Evolutionary conservation across 2,329 filamentous ascomycete species (phyloP).

Genomic region (Pyrenophora tritici-repentis): DNA sequence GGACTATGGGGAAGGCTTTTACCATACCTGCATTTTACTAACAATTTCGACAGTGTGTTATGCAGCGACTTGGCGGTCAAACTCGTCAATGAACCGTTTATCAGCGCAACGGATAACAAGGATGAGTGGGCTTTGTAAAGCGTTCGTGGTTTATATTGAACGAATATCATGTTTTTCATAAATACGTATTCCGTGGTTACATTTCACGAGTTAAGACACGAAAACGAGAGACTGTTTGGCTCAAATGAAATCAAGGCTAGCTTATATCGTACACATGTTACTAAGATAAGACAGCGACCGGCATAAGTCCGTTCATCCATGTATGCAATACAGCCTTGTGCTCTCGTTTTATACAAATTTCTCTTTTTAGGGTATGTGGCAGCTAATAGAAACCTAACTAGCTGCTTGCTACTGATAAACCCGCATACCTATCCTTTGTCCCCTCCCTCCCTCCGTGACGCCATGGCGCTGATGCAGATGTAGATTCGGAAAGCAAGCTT

Average conservation of each 20-base stretch:
- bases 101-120: slow-evolving; percentile 71
- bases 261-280: slow-evolving; percentile 1
- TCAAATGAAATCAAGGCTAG: too few species aligned
- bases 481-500: slow-evolving; percentile 4
- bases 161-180: too few species aligned
- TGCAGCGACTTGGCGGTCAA: slow-evolving; percentile 96
- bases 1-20: too few species aligned
- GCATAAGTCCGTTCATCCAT: background rate
- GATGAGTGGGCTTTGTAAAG: slow-evolving; percentile 73
- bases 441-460: slow-evolving; percentile 11
- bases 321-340: too few species aligned
- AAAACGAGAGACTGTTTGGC: too few species aligned
- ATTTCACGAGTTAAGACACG: too few species aligned
- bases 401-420: background rate
- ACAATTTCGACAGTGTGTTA: too few species aligned
- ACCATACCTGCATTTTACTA: too few species aligned
- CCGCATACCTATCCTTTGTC: background rate
- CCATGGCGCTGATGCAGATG: slow-evolving; percentile 29
- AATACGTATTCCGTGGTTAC: too few species aligned
- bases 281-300: background rate
- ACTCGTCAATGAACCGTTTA: slow-evolving; percentile 90
- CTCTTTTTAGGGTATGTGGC: too few species aligned
- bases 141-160: too few species aligned
- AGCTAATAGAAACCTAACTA: background rate
- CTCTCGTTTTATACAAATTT: slow-evolving; percentile 6